Evolutionary conservation across 164 flowering plant species (phyloP).

Genomic region (Sedum album): DNA sequence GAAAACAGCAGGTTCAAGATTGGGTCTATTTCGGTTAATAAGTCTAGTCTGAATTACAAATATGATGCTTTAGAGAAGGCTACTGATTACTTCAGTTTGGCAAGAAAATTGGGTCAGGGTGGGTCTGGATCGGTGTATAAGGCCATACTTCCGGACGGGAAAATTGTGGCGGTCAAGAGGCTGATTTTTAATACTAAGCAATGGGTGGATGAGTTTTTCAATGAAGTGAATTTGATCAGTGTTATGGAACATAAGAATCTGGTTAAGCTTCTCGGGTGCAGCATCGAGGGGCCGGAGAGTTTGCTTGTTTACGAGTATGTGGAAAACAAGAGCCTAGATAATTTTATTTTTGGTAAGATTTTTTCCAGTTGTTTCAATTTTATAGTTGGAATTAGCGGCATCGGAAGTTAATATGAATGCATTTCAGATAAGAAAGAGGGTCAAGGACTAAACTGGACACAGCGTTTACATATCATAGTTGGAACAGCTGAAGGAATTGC

Average conservation of each 20-base stretch:
- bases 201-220: constrained; percentile 77
- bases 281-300: constrained; percentile 83
- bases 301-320: constrained; percentile 60
- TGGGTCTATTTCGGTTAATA: constrained; percentile 28
- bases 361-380: background rate
- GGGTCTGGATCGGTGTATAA: constrained; percentile 66
- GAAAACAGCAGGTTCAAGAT: constrained; percentile 32
- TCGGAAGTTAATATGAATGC: background rate
- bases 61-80: constrained; percentile 79
- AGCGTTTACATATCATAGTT: constrained; percentile 40
- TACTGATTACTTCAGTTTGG: constrained; percentile 49
- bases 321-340: constrained; percentile 54
- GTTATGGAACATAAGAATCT: constrained; percentile 68
- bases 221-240: constrained; percentile 57
- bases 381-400: background rate
- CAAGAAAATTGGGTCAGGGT: constrained; percentile 70
- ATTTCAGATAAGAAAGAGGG: constrained; percentile 37
- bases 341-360: constrained; percentile 44
- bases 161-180: constrained; percentile 53
- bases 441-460: constrained; percentile 44
- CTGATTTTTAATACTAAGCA: constrained; percentile 51
- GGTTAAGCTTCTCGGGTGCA: constrained; percentile 62
- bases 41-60: constrained; percentile 48
- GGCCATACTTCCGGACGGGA: constrained; percentile 46
- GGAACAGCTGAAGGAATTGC: constrained; percentile 79